Percentiles rank a stretch among this genome's conserved stretches.
Evolutionary conservation across 306 rosid species (phyloP).

Genomic region (Trifolium dubium): DNA sequence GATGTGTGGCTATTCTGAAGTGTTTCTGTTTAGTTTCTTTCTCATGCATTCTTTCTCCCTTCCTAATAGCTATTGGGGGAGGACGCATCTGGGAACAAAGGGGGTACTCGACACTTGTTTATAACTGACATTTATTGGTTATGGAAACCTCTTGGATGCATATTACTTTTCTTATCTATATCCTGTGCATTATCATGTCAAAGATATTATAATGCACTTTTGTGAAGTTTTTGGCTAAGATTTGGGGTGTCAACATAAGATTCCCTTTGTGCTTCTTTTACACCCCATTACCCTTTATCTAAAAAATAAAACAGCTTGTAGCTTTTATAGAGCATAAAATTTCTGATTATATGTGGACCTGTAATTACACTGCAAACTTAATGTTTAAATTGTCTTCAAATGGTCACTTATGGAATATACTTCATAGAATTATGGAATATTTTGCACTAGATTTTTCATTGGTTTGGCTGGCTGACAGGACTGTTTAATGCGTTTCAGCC

Average conservation of each 20-base stretch:
- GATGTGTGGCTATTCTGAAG: slow-evolving; percentile 11
- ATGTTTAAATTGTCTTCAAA: slow-evolving; percentile 11
- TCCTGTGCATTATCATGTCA: not conserved
- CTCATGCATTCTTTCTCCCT: not conserved
- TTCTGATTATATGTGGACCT: slow-evolving; percentile 1
- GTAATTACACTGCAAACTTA: not conserved
- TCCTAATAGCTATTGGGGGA: slow-evolving; percentile 8
- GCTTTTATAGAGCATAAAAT: slow-evolving; percentile 8
- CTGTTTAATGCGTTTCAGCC: slow-evolving; percentile 81
- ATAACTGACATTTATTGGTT: not conserved
- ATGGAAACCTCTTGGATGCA: not conserved
- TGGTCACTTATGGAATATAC: slow-evolving; percentile 29
- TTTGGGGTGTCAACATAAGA: not conserved
- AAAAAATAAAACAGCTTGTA: not conserved
- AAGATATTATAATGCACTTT: not conserved
- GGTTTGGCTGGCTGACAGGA: slow-evolving; percentile 96
- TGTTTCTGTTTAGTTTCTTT: slow-evolving; percentile 6
- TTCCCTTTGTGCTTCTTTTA: not conserved
- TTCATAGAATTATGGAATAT: slow-evolving; percentile 15
- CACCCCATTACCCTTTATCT: not conserved
- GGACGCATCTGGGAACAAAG: not conserved
- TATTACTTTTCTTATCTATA: not conserved
- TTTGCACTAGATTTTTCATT: slow-evolving; percentile 57
- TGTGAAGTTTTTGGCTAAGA: not conserved
- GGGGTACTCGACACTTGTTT: slow-evolving; percentile 2